A percentile compares a stretch with the other conserved stretches of the same genome.
phyloP scores from a whole-genome alignment of 768 basidiomycete species.

The Leccinellum luteum region DNA sequence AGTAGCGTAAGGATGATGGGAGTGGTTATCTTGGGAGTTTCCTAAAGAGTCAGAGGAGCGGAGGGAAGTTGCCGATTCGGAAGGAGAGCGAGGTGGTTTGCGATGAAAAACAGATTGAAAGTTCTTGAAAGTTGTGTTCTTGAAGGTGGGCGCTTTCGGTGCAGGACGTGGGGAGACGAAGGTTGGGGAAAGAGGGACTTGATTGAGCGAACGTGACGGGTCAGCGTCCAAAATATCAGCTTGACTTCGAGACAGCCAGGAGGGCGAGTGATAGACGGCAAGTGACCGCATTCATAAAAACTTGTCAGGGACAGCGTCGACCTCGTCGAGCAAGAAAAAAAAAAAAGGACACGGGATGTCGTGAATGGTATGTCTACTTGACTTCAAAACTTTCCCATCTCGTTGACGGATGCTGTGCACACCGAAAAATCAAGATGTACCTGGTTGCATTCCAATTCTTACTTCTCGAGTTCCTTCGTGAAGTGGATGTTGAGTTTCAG shows the following conservation, averaged over 20 bases:
- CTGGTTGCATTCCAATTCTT: not conserved
- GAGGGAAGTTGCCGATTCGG: slow-evolving; percentile 51
- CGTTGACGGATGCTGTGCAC: not conserved
- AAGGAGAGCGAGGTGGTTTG: slow-evolving; percentile 41
- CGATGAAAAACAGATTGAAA: slow-evolving; percentile 56
- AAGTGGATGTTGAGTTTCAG: not conserved
- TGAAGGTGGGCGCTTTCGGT: slow-evolving; percentile 32
- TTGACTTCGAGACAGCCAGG: slow-evolving; percentile 42
- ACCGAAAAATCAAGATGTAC: not conserved
- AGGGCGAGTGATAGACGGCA: slow-evolving; percentile 20
- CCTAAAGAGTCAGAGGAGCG: slow-evolving; percentile 44
- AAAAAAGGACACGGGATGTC: not conserved
- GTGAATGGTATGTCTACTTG: no score
- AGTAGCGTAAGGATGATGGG: slow-evolving; percentile 52
- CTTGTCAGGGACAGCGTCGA: not conserved
- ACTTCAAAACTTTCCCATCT: not conserved
- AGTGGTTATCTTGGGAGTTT: slow-evolving; percentile 35
- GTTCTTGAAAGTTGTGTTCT: slow-evolving; percentile 33
- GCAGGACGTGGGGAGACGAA: slow-evolving; percentile 37
- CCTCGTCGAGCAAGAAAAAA: not conserved
- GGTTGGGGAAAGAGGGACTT: slow-evolving; percentile 44
- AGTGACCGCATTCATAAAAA: slow-evolving; percentile 34
- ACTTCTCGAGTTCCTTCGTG: no score
- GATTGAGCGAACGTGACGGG: slow-evolving; percentile 3
- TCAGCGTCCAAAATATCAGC: slow-evolving; percentile 34